Base-by-base conservation (phyloP, 805 yeast genomes). In the Saccharomycopsis malanga region DNA sequence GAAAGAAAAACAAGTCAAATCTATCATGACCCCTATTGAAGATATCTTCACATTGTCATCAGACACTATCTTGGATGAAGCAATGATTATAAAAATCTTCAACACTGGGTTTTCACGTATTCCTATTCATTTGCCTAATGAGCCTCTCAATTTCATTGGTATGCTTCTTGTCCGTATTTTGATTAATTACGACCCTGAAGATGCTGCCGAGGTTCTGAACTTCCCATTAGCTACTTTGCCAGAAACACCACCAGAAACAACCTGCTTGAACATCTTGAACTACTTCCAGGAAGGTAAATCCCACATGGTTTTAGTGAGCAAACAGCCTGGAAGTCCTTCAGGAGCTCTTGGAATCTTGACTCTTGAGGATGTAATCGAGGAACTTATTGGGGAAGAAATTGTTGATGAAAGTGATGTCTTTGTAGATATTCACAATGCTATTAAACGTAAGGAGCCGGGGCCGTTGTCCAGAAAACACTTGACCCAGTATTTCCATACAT, bases 231-330 rank as follows among this genome's bases (percentile, higher is more conserved):
- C 98, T 1, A 93, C 98, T 0, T 72, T 91, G 39, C 98, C 98
- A 0, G 98, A 91, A 66, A 91, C 98, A 0, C 79, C 83, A 2
- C 83, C 87, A 20, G 88, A 83, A 44, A 89, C 98, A 3, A 87
- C 96, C 4, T 91, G 98, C 64, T 71, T 91, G 60, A 91, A 93
- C 65, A 89, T 91, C 55, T 73, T 91, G 59, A 91, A 91, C 64
- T 91, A 91, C 66, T 91, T 93, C 73, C 98, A 91, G 64, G 97
- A 91, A 63, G 98, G 98, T 52, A 89, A 88, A 64, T 83, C 95
- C 1, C 98, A 91, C 65, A 91, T 91, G 98, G 91, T 93, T 58
- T 81, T 89, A 32, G 96, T 91, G 6, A 80, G 91, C 54, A 81
- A 80, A 48, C 71, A 72, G 39, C 98, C 98, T 0, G 98, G 98